Base-by-base conservation (phyloP, 2,329 filamentous ascomycete genomes). In the Davidsoniella australis region DNA sequence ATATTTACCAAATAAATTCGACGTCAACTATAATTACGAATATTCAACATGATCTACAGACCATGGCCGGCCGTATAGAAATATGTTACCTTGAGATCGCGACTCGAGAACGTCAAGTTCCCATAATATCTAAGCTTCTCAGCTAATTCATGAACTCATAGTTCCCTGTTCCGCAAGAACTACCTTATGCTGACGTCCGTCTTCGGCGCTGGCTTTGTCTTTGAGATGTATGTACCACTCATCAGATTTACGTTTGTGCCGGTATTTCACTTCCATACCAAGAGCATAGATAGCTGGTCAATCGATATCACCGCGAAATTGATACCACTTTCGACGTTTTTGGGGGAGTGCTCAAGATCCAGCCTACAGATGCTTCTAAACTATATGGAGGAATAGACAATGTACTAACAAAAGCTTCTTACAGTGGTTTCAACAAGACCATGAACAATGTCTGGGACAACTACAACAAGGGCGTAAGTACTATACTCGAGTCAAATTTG, bases 371-470 rank as follows among this genome's bases (percentile, higher is more conserved):
- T 12, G n/a, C 18, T 10, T 16, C 12, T 36, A 4, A 45, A 36
- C 12, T 5, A 5, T 23, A 33, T 17, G 12, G 14, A 20, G 2
- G 17, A n/a, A 36, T 41, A 8, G 20, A 5, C 7, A 5, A 44
- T 33, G 36, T 33, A 53, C 39, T 37, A 43, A 47, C 48, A 8
- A 12, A 16, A 23, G 20, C 20, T 23, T 23, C 20, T 29, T 33
- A 61, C 61, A 96, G 91, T 65, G 76, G 73, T 60, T 96, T 85
- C 67, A 87, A 96, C 69, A 76, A 76, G 52, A 68, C 69, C 60
- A 83, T 89, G 67, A 83, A 94, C 69, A 81, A 73, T 65, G 62
- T 95, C 64, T 98, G 91, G 91, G 86, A 98, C 66, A 74, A 68
- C 64, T 68, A 88, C 64, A 98, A 98, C 79, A 76, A 75, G 61